Evolutionary conservation across 108 stramenopile genomes (phyloP).

Genomic region (Parmales sp.): DNA sequence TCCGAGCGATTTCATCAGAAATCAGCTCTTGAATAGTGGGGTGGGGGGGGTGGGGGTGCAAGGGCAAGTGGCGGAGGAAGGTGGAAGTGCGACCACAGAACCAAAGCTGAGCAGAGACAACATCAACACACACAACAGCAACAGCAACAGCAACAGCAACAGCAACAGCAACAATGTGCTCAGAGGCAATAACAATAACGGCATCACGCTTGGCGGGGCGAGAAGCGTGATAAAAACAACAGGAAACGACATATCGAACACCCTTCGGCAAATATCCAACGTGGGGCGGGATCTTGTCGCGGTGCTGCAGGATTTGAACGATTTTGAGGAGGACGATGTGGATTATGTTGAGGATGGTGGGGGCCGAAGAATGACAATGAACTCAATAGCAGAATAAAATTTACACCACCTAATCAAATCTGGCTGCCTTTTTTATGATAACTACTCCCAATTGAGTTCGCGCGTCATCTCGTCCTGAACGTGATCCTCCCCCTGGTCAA

Average conservation of each 20-base stretch:
- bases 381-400: neutral
- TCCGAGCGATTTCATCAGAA: neutral
- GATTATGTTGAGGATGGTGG: neutral
- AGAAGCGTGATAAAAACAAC: neutral
- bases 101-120: neutral
- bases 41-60: neutral
- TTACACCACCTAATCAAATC: neutral
- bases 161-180: neutral
- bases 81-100: neutral
- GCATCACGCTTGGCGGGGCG: neutral
- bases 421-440: neutral
- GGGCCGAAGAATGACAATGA: neutral
- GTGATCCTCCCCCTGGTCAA: slow-evolving; percentile 86
- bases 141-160: neutral
- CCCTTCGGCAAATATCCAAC: neutral
- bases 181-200: neutral
- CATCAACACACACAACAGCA: neutral
- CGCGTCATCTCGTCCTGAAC: slow-evolving; percentile 62
- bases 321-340: neutral
- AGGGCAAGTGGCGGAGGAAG: neutral
- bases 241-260: neutral
- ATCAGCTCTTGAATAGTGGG: neutral
- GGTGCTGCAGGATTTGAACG: neutral
- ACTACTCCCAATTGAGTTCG: neutral
- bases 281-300: neutral